phyloP scores from a whole-genome alignment of 768 basidiomycete species.

The Suillus luteus region DNA sequence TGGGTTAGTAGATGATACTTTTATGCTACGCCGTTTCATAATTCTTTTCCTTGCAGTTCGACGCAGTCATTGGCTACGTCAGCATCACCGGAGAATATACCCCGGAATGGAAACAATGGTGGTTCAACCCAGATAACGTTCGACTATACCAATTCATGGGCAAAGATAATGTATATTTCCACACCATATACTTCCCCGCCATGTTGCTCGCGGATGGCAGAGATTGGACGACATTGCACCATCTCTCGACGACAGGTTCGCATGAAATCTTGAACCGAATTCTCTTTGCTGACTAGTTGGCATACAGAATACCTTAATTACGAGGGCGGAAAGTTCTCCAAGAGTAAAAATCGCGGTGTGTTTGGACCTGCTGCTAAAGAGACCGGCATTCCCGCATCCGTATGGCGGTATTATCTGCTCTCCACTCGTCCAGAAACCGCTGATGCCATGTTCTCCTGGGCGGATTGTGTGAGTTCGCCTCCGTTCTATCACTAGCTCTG shows the following conservation, averaged over 20 bases:
- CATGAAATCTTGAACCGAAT: not conserved
- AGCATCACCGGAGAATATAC: conserved; percentile 97
- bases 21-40: conserved; percentile 7
- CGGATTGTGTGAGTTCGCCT: conserved; percentile 70
- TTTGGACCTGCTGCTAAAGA: conserved; percentile 95
- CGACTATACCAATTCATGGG: conserved; percentile 99
- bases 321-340: conserved; percentile 98
- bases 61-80: conserved; percentile 94
- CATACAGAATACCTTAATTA: conserved; percentile 91
- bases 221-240: conserved; percentile 91
- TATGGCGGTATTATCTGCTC: conserved; percentile 96
- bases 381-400: conserved; percentile 89
- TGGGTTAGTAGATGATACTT: conserved; percentile 63
- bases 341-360: conserved; percentile 94
- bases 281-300: conserved; percentile 3
- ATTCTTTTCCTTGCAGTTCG: conserved; percentile 61
- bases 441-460: conserved; percentile 97
- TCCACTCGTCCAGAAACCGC: conserved; percentile 91
- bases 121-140: conserved; percentile 90
- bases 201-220: conserved; percentile 87
- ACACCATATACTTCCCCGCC: conserved; percentile 93
- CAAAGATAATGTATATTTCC: conserved; percentile 99
- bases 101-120: conserved; percentile 95
- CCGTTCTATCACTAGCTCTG: not conserved
- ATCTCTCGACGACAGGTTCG: conserved; percentile 92